These are phyloP conservation scores for Thyridium curvatum DNA, from an alignment of 2,329 filamentous ascomycete genomes.

Conservation along the genomic window DNA sequence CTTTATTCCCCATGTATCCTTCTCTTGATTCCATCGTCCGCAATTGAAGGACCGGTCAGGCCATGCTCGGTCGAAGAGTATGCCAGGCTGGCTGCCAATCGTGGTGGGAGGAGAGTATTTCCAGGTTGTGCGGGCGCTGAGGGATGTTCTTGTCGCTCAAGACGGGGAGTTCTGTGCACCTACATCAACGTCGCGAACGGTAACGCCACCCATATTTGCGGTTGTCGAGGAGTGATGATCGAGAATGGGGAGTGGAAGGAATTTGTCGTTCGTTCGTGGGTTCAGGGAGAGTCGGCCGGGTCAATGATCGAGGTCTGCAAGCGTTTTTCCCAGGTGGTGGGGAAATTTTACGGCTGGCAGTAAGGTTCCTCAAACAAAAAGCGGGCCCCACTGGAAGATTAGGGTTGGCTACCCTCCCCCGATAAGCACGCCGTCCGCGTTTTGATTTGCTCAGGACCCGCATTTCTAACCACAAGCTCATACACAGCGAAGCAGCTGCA, in stretches of 20 bases:
- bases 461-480: too few relatives aligned
- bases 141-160: conserved; percentile 18
- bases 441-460: too few relatives aligned
- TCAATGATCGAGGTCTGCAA: too few relatives aligned
- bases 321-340: too few relatives aligned
- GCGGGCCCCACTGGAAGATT: too few relatives aligned
- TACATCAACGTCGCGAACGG: conserved; percentile 83
- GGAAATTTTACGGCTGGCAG: too few relatives aligned
- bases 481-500: too few relatives aligned
- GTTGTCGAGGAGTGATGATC: conserved; percentile 5
- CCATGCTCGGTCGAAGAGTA: too few relatives aligned
- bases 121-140: conserved; percentile 8
- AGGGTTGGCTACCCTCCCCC: too few relatives aligned
- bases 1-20: conserved; percentile 3
- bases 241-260: background rate
- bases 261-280: conserved; percentile 1
- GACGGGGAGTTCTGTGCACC: conserved; percentile 33
- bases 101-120: conserved; percentile 1
- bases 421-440: too few relatives aligned
- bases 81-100: background rate
- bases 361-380: too few relatives aligned
- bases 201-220: conserved; percentile 71
- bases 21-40: conserved; percentile 4
- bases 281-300: background rate
- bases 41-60: too few relatives aligned